Conservation (phyloP, 305 asterid genomes). For the Ruellia speciosa region DNA sequence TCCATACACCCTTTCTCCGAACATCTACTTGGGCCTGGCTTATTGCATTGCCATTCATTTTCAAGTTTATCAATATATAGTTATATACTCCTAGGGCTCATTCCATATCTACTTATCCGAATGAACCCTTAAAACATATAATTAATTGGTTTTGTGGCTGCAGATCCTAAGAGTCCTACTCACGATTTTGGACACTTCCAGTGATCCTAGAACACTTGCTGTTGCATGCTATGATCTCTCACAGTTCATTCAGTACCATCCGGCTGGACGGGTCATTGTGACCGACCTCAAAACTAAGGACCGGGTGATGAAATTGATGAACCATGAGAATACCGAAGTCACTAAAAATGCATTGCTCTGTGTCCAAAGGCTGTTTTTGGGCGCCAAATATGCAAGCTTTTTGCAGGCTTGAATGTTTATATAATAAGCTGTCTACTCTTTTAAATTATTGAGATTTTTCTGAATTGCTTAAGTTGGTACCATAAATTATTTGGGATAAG, state of each 20-base stretch:
- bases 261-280: constrained; percentile 81
- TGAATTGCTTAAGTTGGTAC: neutral
- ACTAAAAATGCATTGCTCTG: constrained; percentile 89
- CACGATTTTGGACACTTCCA: constrained; percentile 78
- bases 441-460: neutral
- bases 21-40: neutral
- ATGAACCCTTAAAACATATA: too few species aligned
- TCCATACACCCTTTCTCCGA: neutral
- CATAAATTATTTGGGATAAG: neutral
- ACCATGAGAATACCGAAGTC: constrained; percentile 79
- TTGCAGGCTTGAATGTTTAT: constrained; percentile 50
- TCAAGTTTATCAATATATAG: constrained; percentile 14
- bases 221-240: constrained; percentile 91
- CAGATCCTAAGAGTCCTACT: constrained; percentile 83
- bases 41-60: neutral
- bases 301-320: constrained; percentile 90
- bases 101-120: too few species aligned
- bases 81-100: too few species aligned
- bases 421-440: neutral
- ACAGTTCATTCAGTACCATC: constrained; percentile 81
- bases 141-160: neutral
- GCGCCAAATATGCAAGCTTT: constrained; percentile 95
- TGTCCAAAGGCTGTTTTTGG: constrained; percentile 90
- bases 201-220: constrained; percentile 72
- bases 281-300: constrained; percentile 92